A percentile compares a stretch with the other conserved stretches of the same genome.
These are phyloP conservation scores for Handroanthus guayacan DNA, from an alignment of 257 asterid genomes.

Conservation along the genomic window DNA sequence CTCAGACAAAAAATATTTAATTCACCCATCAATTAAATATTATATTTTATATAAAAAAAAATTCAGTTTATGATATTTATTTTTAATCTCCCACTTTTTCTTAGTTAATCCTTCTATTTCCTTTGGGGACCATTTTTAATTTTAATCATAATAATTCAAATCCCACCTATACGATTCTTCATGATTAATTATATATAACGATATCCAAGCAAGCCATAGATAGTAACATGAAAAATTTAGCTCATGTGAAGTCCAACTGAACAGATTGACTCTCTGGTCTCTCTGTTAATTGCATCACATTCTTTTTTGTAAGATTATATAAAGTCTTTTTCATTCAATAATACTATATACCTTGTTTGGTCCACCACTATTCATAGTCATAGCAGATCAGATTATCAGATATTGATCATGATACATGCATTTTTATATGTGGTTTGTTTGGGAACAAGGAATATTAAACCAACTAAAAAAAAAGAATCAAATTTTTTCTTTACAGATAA, in stretches of 20 bases:
- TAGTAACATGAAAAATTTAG: neutral
- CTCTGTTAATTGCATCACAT: constrained; percentile 31
- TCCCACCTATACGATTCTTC: neutral
- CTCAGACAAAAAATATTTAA: no score
- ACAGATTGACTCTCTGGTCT: neutral
- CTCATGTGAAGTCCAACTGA: neutral
- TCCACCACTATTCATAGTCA: constrained; percentile 17
- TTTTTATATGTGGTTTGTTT: no score
- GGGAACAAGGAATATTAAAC: no score
- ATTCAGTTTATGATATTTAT: no score
- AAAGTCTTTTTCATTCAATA: constrained; percentile 26
- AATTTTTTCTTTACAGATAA: no score
- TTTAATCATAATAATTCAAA: neutral
- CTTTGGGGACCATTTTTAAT: neutral
- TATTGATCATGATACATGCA: neutral
- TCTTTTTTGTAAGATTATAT: neutral
- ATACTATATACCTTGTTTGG: neutral
- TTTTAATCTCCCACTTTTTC: neutral
- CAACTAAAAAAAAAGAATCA: no score
- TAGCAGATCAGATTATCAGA: neutral
- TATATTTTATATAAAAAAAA: no score
- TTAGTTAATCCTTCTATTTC: neutral
- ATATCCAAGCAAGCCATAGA: no score
- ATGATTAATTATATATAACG: neutral
- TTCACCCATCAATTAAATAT: no score